Evolutionary conservation across 2,329 filamentous ascomycete species (phyloP).

Genomic region (Ascochyta clinopodiicola): DNA sequence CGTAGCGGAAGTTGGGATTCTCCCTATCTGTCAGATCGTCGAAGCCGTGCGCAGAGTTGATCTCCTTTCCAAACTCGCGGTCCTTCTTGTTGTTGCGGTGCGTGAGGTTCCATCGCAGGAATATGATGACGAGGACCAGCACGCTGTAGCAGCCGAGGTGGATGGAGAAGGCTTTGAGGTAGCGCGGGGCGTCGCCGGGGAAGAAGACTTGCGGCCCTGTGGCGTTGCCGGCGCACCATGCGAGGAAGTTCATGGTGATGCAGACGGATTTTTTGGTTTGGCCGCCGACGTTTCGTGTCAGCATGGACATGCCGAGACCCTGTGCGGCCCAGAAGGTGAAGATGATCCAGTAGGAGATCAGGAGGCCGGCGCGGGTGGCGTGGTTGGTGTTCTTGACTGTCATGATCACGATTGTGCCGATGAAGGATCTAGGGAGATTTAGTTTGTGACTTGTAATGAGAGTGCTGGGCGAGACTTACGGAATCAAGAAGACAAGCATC

Average conservation of each 20-base stretch:
- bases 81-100: constrained; percentile 67
- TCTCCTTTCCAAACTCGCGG: constrained; percentile 45
- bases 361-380: constrained; percentile 68
- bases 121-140: constrained; percentile 64
- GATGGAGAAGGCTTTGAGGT: constrained; percentile 72
- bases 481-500: constrained; percentile 71
- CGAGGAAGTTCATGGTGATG: constrained; percentile 73
- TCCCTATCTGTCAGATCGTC: constrained; percentile 69
- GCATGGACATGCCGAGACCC: constrained; percentile 70
- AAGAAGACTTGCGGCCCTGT: constrained; percentile 58
- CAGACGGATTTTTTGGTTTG: constrained; percentile 76
- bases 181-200: constrained; percentile 65
- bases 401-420: constrained; percentile 75
- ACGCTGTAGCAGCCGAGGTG: constrained; percentile 72
- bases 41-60: constrained; percentile 57
- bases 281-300: constrained; percentile 73
- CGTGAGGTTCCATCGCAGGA: constrained; percentile 64
- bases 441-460: not conserved
- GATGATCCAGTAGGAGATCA: constrained; percentile 78
- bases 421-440: constrained; percentile 62
- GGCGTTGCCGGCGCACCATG: constrained; percentile 72
- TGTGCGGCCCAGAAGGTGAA: constrained; percentile 80
- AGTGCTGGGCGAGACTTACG: constrained; percentile 54
- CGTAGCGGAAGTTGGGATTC: constrained; percentile 67
- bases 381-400: constrained; percentile 66